Base-by-base conservation (phyloP, 768 basidiomycete genomes). In the Mycena leptocephala region DNA sequence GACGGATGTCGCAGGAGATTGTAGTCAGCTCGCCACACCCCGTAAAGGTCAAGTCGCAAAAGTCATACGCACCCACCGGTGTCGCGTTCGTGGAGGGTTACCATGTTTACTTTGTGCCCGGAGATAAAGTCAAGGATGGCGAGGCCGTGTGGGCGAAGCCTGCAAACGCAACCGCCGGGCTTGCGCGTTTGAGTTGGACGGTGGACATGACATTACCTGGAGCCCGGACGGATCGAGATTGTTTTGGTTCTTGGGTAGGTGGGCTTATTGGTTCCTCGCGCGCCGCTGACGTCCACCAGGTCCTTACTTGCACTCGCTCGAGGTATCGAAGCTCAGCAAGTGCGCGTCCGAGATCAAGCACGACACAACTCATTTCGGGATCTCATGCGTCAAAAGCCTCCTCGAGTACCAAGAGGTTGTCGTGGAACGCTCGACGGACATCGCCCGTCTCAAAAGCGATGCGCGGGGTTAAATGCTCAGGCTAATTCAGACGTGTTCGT, bases 241-340 rank as follows among this genome's bases (percentile, higher is more conserved):
- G 39, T 93, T 94, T 76, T 95, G 94, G 94, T 90, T 95, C 83
- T 87, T 95, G 35, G 94, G 94, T 94, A 80, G 56, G 87, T 70
- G 28, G 65, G 30, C 76, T 51, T 14, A 41, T 61, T 28, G 13
- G 1, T 56, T 2, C 16, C 39, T 33, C 37, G 18, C 26, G 28
- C 11, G 35, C 41, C 65, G 62, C 59, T 30, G 39, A 51, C n/a
- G 28, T 8, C 2, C 22, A 30, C 28, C 72, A 93, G 93, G 93
- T 1, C 90, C 93, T 10, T 93, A 89, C 79, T 82, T 94, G 26
- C 94, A 95, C 76, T 91, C 89, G 0, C 76, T 95, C 30, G 90
- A 93, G 63, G 80, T 94, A 9, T 88, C 89, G 39, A 88, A 89
- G 70, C 82, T 95, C 20, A 69, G 79, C 18, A 80, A 86, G 41